Conservation (phyloP, 1,284 basidiomycete genomes). For the Puccinia polysora region DNA sequence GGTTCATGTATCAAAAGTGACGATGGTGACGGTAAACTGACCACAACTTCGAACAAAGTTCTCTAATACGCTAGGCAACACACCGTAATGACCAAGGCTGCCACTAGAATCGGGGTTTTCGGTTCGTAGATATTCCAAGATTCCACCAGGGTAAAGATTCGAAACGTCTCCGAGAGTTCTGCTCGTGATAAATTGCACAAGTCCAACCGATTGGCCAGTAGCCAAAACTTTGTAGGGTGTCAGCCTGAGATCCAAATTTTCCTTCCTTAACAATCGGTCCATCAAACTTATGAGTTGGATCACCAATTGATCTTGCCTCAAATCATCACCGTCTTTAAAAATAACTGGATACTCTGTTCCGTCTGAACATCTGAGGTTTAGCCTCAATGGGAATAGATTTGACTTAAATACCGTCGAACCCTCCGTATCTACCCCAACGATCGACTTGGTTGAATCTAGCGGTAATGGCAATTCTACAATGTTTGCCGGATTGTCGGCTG, state of each 20-base stretch:
- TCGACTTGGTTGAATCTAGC: slow-evolving; percentile 73
- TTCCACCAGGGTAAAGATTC: slow-evolving; percentile 75
- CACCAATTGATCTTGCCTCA: slow-evolving; percentile 95
- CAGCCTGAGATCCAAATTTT: slow-evolving; percentile 88
- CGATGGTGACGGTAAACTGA: slow-evolving; percentile 56
- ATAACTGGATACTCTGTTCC: slow-evolving; percentile 76
- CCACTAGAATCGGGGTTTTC: slow-evolving; percentile 78
- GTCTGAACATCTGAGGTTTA: slow-evolving; percentile 65
- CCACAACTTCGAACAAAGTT: slow-evolving; percentile 96
- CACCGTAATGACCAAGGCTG: slow-evolving; percentile 83
- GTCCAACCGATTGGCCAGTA: slow-evolving; percentile 84
- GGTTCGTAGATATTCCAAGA: slow-evolving; percentile 80
- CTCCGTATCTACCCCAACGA: slow-evolving; percentile 80
- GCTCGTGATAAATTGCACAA: slow-evolving; percentile 93
- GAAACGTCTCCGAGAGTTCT: slow-evolving; percentile 91
- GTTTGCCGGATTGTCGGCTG: slow-evolving; percentile 62
- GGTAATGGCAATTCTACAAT: slow-evolving; percentile 59
- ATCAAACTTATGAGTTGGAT: slow-evolving; percentile 96
- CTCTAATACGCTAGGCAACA: slow-evolving; percentile 85
- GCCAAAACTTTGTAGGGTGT: slow-evolving; percentile 91
- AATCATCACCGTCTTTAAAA: slow-evolving; percentile 98
- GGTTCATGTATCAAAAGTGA: neutral
- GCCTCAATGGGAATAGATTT: slow-evolving; percentile 82
- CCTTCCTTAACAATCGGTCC: slow-evolving; percentile 87
- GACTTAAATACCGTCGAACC: slow-evolving; percentile 96